Percentiles rank a stretch among this genome's conserved stretches.
Evolutionary conservation across 352 stramenopile genomes (phyloP).

Genomic region (Elongisporangium prolatum): DNA sequence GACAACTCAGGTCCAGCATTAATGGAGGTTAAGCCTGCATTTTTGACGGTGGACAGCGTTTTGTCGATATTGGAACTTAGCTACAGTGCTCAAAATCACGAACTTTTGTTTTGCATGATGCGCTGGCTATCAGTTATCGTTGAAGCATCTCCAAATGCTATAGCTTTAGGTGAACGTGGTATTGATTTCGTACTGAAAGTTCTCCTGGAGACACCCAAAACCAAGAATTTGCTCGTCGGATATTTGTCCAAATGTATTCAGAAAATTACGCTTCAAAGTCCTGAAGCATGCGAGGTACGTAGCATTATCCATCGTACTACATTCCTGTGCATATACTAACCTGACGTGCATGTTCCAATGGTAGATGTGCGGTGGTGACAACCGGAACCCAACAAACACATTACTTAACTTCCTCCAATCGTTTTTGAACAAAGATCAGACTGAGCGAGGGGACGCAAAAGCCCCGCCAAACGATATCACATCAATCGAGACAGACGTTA

Average conservation of each 20-base stretch:
- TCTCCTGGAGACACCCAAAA: conserved; percentile 14
- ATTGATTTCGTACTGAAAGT: conserved; percentile 32
- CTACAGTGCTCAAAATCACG: conserved; percentile 3
- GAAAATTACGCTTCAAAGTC: conserved; percentile 26
- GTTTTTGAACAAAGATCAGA: background rate
- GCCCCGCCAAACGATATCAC: conserved; percentile 2
- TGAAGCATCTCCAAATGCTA: conserved; percentile 30
- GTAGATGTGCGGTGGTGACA: conserved; percentile 27
- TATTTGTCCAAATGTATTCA: conserved; percentile 43
- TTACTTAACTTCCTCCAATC: conserved; percentile 32
- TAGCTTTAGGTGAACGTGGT: conserved; percentile 28
- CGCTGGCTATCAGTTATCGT: conserved; percentile 49
- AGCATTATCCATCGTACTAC: background rate
- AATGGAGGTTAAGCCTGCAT: conserved; percentile 8
- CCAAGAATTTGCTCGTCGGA: conserved; percentile 28
- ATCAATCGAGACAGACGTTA: conserved; percentile 1
- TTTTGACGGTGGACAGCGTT: conserved; percentile 30
- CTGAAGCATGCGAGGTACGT: conserved; percentile 35
- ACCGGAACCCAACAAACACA: conserved; percentile 19
- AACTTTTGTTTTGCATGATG: conserved; percentile 35
- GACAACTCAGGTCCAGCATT: background rate
- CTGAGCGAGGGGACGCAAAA: conserved; percentile 4
- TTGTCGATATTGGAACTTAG: conserved; percentile 29
- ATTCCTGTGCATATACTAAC: background rate
- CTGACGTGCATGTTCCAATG: background rate